These are phyloP conservation scores for Dictyophora rubrovolvata DNA, from an alignment of 768 basidiomycete genomes.

Conservation along the genomic window DNA sequence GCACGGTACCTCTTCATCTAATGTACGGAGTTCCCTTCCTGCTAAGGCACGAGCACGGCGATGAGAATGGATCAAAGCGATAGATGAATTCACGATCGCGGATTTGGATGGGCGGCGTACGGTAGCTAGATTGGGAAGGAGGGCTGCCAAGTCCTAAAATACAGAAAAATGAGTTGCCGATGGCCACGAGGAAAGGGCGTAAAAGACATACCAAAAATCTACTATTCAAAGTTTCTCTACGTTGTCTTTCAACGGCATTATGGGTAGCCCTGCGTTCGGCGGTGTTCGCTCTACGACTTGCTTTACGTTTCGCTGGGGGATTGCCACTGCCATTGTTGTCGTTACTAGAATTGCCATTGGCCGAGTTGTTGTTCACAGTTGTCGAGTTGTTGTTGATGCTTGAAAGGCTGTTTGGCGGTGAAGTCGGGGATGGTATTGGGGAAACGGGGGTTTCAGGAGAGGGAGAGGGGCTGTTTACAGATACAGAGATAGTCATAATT, in stretches of 20 bases:
- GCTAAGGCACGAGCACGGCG: conserved; percentile 75
- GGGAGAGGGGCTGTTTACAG: conserved; percentile 11
- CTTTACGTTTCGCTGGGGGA: conserved; percentile 60
- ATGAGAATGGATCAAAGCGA: conserved; percentile 77
- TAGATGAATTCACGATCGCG: conserved; percentile 92
- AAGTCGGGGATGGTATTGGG: conserved; percentile 17
- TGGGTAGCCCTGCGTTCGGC: conserved; percentile 94
- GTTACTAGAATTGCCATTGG: conserved; percentile 6
- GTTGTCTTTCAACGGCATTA: conserved; percentile 92
- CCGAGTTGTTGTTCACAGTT: background rate
- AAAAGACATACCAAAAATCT: conserved; percentile 64
- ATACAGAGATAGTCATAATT: conserved; percentile 11
- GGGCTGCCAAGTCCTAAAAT: conserved; percentile 78
- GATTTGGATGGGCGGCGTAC: conserved; percentile 94
- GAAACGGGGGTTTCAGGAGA: conserved; percentile 5
- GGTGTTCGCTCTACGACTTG: conserved; percentile 84
- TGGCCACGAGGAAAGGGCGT: conserved; percentile 13
- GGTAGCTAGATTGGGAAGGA: conserved; percentile 83
- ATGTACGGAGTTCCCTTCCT: conserved; percentile 60
- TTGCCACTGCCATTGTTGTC: conserved; percentile 1
- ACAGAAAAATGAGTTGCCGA: conserved; percentile 1
- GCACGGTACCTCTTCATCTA: conserved; percentile 1
- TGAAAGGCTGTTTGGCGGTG: conserved; percentile 2
- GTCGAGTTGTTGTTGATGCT: conserved; percentile 9
- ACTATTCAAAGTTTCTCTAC: conserved; percentile 87